phyloP scores from a whole-genome alignment of 805 yeast species.

The Wickerhamomyces bovis region DNA sequence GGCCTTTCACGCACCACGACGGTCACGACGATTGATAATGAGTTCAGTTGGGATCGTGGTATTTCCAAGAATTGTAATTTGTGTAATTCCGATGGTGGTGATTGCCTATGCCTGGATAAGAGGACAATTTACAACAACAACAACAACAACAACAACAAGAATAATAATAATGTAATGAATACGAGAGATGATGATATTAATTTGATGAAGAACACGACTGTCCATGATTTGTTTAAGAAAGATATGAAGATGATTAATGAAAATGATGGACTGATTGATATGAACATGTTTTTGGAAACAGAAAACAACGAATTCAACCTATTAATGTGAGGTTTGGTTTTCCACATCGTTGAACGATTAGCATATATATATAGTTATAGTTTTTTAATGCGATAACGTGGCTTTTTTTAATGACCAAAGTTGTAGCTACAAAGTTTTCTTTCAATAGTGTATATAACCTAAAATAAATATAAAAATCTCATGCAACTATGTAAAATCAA shows the following conservation, averaged over 20 bases:
- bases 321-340: not conserved
- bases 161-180: not conserved
- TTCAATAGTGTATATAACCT: too few species aligned
- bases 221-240: not conserved
- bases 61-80: slow-evolving; percentile 9
- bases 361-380: not conserved
- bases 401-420: too few species aligned
- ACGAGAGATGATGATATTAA: not conserved
- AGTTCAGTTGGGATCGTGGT: slow-evolving; percentile 5
- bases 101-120: slow-evolving; percentile 15
- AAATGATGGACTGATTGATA: slow-evolving; percentile 8
- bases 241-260: slow-evolving; percentile 8
- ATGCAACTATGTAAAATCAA: too few species aligned
- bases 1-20: slow-evolving; percentile 16
- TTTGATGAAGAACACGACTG: not conserved
- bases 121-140: not conserved
- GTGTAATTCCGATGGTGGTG: slow-evolving; percentile 9
- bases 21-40: slow-evolving; percentile 12
- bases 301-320: not conserved
- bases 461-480: too few species aligned
- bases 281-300: slow-evolving; percentile 4
- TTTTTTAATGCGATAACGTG: too few species aligned
- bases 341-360: too few species aligned
- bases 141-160: too few species aligned
- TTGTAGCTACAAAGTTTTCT: too few species aligned